Evolutionary conservation across 768 basidiomycete genomes (phyloP).

Genomic region (Lactarius psammicola): DNA sequence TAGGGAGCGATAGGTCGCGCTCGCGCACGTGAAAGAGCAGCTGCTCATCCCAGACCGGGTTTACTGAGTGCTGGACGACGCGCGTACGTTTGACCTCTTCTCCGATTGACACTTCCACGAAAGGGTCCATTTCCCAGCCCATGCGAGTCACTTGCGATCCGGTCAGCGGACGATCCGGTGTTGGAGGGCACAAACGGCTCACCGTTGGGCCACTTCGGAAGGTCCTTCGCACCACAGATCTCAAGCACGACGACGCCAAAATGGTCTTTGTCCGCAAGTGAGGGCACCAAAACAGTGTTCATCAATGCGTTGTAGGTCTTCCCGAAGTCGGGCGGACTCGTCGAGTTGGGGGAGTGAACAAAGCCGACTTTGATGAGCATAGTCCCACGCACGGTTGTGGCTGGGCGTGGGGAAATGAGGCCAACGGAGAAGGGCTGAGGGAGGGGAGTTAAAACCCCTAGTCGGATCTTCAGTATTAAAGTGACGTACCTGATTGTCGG

Average conservation of each 20-base stretch:
- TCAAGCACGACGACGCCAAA: conserved; percentile 95
- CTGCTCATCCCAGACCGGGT: conserved; percentile 93
- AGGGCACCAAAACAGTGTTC: conserved; percentile 56
- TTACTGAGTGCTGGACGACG: conserved; percentile 77
- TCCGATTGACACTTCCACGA: conserved; percentile 92
- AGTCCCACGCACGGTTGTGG: conserved; percentile 48
- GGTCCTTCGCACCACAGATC: conserved; percentile 75
- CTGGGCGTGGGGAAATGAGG: too few species aligned
- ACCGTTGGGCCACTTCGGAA: conserved; percentile 88
- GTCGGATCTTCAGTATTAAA: conserved; percentile 27
- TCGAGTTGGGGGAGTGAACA: conserved; percentile 41
- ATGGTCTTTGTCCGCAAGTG: conserved; percentile 72
- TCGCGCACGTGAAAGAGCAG: conserved; percentile 90
- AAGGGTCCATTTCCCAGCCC: conserved; percentile 97
- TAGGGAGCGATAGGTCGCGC: conserved; percentile 75
- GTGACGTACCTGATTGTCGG: conserved; percentile 56
- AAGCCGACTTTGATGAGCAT: conserved; percentile 64
- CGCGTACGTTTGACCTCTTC: conserved; percentile 96
- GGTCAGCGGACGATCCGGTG: not conserved
- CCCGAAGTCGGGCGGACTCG: conserved; percentile 48
- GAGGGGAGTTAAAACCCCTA: conserved; percentile 4
- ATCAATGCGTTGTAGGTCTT: conserved; percentile 62
- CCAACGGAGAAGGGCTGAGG: too few species aligned
- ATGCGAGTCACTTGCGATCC: conserved; percentile 65
- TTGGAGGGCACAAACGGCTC: conserved; percentile 35